Base-by-base conservation (phyloP, 108 stramenopile species). In the Nannochloropsis salina region DNA sequence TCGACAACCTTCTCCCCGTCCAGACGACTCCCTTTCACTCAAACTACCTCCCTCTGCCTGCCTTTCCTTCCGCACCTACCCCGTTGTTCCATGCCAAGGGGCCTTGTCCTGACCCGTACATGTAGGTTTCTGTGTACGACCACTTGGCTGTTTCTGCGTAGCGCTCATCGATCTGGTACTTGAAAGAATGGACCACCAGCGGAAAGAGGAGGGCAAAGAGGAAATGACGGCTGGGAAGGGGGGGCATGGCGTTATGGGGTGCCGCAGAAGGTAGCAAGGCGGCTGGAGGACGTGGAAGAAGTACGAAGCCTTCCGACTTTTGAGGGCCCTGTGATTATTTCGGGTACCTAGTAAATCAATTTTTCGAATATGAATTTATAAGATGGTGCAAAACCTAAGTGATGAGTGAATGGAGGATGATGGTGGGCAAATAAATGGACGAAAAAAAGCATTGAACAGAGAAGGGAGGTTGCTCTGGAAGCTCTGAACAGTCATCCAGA, bases 31-130 rank as follows among this genome's bases (percentile, higher is more conserved):
- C 31, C 31, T 31, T 31, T 31, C 31, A 31, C 31, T 31, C 31
- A 31, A 31, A 31, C 31, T 31, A 31, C 31, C 31, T 31, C 31
- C 31, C 31, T 31, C 31, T 1, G 31, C 31, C 31, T 31, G 0
- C 31, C 31, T 31, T 31, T 31, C 31, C 31, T 31, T 31, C 31
- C 31, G 1, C 31, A 74, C 61, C 8, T 51, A 12, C 85, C 42
- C 85, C 85, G n/a, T 21, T 12, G 5, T 61, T 44, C 15, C 47
- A 42, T 9, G 81, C 47, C 9, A 80, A 43, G 40, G 85, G 85
- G 8, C 85, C 85, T 9, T 80, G 11, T 20, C 44, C 85, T 5
- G 85, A 22, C 42, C 43, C 85, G 81, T 81, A 85, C 85, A 80
- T 80, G 43, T 85, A 85, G 20, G 41, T 84, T 22, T 40, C 42